Evolutionary conservation across 495 filamentous ascomycete genomes (phyloP).

Genomic region (Aspergillus biplanus): DNA sequence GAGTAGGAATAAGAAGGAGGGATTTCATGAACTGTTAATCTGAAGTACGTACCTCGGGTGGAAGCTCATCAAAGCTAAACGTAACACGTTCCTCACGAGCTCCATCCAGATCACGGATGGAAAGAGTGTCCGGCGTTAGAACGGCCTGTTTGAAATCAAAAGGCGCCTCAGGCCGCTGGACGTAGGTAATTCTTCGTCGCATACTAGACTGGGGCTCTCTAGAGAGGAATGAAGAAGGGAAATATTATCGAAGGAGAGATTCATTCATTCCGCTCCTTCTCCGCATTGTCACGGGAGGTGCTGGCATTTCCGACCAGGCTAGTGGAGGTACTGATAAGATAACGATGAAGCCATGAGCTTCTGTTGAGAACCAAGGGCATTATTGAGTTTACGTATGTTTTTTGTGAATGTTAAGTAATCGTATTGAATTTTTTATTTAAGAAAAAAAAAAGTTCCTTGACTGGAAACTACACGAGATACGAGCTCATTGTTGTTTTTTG

Average conservation of each 20-base stretch:
- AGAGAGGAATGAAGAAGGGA: neutral
- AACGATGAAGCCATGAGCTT: slow-evolving; percentile 17
- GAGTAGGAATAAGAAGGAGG: neutral
- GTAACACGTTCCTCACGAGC: slow-evolving; percentile 83
- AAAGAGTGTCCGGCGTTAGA: slow-evolving; percentile 52
- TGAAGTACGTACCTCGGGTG: slow-evolving; percentile 56
- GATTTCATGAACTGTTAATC: neutral
- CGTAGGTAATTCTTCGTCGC: slow-evolving; percentile 83
- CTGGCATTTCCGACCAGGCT: slow-evolving; percentile 18
- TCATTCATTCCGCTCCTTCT: neutral
- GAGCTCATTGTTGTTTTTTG: neutral
- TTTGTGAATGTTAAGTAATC: slow-evolving; percentile 21
- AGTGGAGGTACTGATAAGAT: slow-evolving; percentile 11
- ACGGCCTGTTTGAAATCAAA: slow-evolving; percentile 63
- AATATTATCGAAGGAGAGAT: neutral
- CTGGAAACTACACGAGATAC: neutral
- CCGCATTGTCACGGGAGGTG: neutral
- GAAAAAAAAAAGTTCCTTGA: neutral
- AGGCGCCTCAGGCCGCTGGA: slow-evolving; percentile 63
- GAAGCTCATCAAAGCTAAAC: slow-evolving; percentile 72
- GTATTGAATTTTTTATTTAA: slow-evolving; percentile 2
- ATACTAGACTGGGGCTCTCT: slow-evolving; percentile 50
- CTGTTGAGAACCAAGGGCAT: too few species aligned
- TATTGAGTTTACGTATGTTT: too few species aligned
- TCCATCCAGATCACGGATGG: slow-evolving; percentile 56